Evolutionary conservation across 805 yeast species (phyloP), one percentile per base, ranked within the genome.

Genomic region (Metschnikowia noctiluminum): DNA sequence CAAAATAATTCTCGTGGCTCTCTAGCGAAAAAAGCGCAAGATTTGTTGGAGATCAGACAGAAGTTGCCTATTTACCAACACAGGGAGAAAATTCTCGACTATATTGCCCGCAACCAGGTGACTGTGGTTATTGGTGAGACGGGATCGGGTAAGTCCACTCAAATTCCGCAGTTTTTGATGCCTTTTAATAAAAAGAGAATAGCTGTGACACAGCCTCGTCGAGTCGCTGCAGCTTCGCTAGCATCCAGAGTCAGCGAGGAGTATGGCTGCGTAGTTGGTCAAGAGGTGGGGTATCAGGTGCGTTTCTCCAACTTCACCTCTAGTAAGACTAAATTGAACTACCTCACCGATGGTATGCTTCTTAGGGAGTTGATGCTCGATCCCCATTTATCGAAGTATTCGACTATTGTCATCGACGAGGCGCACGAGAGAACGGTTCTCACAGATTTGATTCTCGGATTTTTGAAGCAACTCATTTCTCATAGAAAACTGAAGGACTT

Each of bases 91-190:
- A 77, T 92, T 14, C 62, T 87, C 51, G 68, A 76, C 9, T 79
- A 81, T 52, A 61, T 92, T 2, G 49, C 68, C 2, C 51, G 68
- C 10, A 79, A 84, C 58, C 83, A 78, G 53, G 95, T 90, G 6
- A 82, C 91, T 0, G 81, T 92, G 1, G 74, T 92, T 15, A 87
- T 94, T 62, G 98, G 98, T 68, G 98, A 92, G 63, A 92, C 99
- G 0, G 99, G 99, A 68, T 89, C 96, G 7, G 98, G 98, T 73
- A 92, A 92, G 63, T 91, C 98, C 3, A 92, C 99, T 0, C 99
- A 92, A 70, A 84, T 92, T 41, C 98, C 99, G 0, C 98, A 92
- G 63, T 85, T 92, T 55, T 63, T 92, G n/a, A 79, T 87, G 68
- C 77, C 80, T 0, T 62, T 66, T 35, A 69, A 68, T 53, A 65